phyloP scores from a whole-genome alignment of 352 stramenopile genomes.

The Pythium biforme region DNA sequence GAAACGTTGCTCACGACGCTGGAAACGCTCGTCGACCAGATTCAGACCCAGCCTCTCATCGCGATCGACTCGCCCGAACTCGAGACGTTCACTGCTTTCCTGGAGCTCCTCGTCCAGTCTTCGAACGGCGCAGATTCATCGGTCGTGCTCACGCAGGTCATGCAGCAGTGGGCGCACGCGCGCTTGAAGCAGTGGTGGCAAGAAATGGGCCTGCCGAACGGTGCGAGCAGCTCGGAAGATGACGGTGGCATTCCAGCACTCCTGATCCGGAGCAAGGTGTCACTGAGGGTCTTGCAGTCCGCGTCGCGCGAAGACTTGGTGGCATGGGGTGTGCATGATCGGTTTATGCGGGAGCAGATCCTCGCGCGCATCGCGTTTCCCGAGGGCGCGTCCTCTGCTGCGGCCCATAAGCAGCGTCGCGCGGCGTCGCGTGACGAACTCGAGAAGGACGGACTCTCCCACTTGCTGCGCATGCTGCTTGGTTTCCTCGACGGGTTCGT shows the following conservation, averaged over 20 bases:
- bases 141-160: slow-evolving; percentile 16
- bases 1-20: slow-evolving; percentile 43
- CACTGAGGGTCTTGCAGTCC: slow-evolving; percentile 40
- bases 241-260: slow-evolving; percentile 39
- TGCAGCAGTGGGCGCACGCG: slow-evolving; percentile 45
- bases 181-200: slow-evolving; percentile 62
- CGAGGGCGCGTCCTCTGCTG: slow-evolving; percentile 17
- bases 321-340: slow-evolving; percentile 62
- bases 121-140: slow-evolving; percentile 16
- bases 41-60: slow-evolving; percentile 34
- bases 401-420: slow-evolving; percentile 22
- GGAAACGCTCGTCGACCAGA: slow-evolving; percentile 40
- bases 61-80: slow-evolving; percentile 38
- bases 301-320: slow-evolving; percentile 69
- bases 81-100: slow-evolving; percentile 47
- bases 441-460: slow-evolving; percentile 43
- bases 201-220: slow-evolving; percentile 32
- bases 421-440: slow-evolving; percentile 20
- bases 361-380: slow-evolving; percentile 32
- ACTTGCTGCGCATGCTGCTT: slow-evolving; percentile 51
- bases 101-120: slow-evolving; percentile 56
- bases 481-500: slow-evolving; percentile 60
- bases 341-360: slow-evolving; percentile 52
- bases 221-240: not conserved
- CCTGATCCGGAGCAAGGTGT: slow-evolving; percentile 43